Conservation (phyloP, 2,329 filamentous ascomycete genomes). For the Diaporthe destruens region DNA sequence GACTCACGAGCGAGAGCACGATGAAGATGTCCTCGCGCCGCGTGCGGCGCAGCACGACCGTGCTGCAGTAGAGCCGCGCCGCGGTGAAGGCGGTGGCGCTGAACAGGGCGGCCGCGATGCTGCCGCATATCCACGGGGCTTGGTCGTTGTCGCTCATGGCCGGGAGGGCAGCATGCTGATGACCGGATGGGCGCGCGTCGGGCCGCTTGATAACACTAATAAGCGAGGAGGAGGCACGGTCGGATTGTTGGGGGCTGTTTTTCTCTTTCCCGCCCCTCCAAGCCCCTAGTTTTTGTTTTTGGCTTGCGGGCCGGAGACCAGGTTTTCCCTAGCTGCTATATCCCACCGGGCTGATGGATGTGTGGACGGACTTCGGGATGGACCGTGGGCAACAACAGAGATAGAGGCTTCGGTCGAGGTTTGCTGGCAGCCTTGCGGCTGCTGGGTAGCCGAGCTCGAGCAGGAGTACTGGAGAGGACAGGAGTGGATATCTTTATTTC, state of each 20-base stretch:
- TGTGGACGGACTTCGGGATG: no score
- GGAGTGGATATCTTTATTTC: no score
- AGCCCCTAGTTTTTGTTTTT: background rate
- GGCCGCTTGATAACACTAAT: constrained; percentile 7
- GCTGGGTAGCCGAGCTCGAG: background rate
- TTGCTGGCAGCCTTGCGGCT: background rate
- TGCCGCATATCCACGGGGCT: constrained; percentile 19
- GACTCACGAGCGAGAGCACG: background rate
- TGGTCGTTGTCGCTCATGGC: constrained; percentile 15
- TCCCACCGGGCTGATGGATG: background rate
- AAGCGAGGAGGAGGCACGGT: constrained; percentile 11
- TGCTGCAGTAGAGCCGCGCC: constrained; percentile 13
- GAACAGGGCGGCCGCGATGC: constrained; percentile 17
- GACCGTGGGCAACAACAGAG: no score
- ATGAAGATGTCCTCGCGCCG: background rate
- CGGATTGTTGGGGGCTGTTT: background rate
- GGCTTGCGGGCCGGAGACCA: no score
- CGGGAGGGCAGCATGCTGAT: background rate
- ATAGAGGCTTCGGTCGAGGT: background rate
- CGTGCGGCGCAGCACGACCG: background rate
- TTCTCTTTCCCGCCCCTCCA: no score
- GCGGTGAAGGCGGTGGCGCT: constrained; percentile 13
- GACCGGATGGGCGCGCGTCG: background rate
- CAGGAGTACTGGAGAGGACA: no score
- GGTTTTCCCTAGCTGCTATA: no score